Percentiles rank a stretch among this genome's conserved stretches.
These are phyloP conservation scores for Yarrowia keelungensis DNA, from an alignment of 805 yeast genomes.

Conservation along the genomic window DNA sequence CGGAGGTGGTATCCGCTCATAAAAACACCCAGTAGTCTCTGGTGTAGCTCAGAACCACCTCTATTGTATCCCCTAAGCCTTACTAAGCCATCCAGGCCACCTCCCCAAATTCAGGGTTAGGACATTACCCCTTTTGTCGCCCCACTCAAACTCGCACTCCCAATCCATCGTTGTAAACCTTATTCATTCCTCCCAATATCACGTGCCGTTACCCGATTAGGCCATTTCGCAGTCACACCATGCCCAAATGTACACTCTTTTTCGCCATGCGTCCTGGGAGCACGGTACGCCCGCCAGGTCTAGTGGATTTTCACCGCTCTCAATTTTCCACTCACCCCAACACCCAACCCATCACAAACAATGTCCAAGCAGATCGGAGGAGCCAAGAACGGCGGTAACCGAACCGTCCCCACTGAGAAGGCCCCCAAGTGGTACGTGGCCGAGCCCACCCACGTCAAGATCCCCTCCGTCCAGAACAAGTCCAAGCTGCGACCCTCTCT, in stretches of 20 bases:
- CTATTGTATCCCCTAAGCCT: neutral
- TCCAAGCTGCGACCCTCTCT: slow-evolving; percentile 89
- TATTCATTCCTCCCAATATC: slow-evolving; percentile 13
- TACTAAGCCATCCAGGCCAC: neutral
- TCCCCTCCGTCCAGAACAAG: slow-evolving; percentile 89
- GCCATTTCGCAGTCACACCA: slow-evolving; percentile 27
- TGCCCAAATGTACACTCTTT: slow-evolving; percentile 35
- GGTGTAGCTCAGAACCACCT: no score
- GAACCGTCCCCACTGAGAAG: slow-evolving; percentile 51
- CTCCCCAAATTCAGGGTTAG: neutral
- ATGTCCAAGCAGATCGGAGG: slow-evolving; percentile 39
- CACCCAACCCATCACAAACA: slow-evolving; percentile 30
- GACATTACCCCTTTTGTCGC: no score
- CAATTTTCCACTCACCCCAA: slow-evolving; percentile 35
- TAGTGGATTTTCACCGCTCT: slow-evolving; percentile 38
- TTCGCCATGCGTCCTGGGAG: slow-evolving; percentile 21
- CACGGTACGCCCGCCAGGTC: slow-evolving; percentile 24
- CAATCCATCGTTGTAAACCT: no score
- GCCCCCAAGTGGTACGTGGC: slow-evolving; percentile 87
- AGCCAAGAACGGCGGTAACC: slow-evolving; percentile 51
- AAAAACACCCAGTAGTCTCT: no score
- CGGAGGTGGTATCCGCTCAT: no score
- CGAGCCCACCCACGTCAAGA: slow-evolving; percentile 75
- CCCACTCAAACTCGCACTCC: no score
- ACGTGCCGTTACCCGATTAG: neutral